A percentile compares a stretch with the other conserved stretches of the same genome.
Conservation (phyloP, 371 early-diverging fungal species). For the Lichtheimia hyalospora region DNA sequence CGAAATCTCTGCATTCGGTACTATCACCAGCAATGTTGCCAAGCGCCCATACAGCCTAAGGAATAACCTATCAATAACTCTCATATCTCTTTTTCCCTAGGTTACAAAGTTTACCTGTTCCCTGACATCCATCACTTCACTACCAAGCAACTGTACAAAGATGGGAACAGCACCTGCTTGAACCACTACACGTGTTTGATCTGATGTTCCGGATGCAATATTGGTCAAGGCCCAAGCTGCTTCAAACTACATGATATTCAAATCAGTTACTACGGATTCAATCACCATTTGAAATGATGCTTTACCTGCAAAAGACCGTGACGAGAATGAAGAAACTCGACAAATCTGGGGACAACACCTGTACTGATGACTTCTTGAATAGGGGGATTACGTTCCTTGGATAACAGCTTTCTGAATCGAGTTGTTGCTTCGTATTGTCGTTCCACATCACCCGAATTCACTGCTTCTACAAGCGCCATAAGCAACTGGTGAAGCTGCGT, state of each 20-base stretch:
- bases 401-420: conserved; percentile 94
- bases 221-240: conserved; percentile 99
- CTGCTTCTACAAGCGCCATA: conserved; percentile 8
- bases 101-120: conserved; percentile 78
- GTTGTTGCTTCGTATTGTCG: conserved; percentile 86
- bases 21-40: conserved; percentile 99
- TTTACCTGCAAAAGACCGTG: conserved; percentile 87
- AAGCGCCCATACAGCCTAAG: conserved; percentile 98
- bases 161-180: conserved; percentile 92
- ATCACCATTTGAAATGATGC: neutral
- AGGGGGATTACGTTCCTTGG: conserved; percentile 97
- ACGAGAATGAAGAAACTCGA: conserved; percentile 84
- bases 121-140: conserved; percentile 86
- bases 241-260: too few relatives aligned
- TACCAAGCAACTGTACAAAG: conserved; percentile 90
- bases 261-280: too few relatives aligned
- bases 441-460: conserved; percentile 56
- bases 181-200: conserved; percentile 95
- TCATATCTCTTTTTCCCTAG: neutral
- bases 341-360: conserved; percentile 95
- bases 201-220: conserved; percentile 99
- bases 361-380: conserved; percentile 95
- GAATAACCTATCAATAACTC: neutral
- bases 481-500: conserved; percentile 4
- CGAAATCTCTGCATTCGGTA: conserved; percentile 92